Percentiles rank a stretch among this genome's conserved stretches.
These are phyloP conservation scores for Botryobasidium botryosum DNA, from an alignment of 768 basidiomycete genomes.

Conservation along the genomic window DNA sequence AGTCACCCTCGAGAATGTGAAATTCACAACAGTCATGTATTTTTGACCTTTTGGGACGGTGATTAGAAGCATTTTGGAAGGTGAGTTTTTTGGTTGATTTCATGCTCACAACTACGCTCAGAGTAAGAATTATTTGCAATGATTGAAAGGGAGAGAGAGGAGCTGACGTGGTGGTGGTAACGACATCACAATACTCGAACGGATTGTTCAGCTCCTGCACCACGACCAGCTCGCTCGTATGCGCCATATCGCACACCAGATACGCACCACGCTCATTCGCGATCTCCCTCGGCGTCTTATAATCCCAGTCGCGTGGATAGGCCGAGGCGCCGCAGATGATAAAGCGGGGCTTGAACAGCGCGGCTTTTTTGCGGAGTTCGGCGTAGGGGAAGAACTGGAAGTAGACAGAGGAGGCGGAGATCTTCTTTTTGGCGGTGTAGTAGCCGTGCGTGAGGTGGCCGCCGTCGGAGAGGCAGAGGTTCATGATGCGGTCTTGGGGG, in stretches of 20 bases:
- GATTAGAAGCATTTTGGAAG: too few relatives aligned
- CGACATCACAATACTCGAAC: slow-evolving; percentile 92
- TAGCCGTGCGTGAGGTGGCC: slow-evolving; percentile 96
- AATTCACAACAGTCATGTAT: too few relatives aligned
- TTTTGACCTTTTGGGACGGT: too few relatives aligned
- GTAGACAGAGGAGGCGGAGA: slow-evolving; percentile 99
- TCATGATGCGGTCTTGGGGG: slow-evolving; percentile 97
- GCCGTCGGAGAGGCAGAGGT: slow-evolving; percentile 93
- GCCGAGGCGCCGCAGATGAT: slow-evolving; percentile 97
- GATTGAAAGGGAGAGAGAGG: neutral
- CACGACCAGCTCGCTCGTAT: slow-evolving; percentile 89
- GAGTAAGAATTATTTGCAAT: too few relatives aligned
- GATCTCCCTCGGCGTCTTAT: slow-evolving; percentile 58
- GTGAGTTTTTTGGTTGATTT: too few relatives aligned
- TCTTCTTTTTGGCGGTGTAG: slow-evolving; percentile 99
- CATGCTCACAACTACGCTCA: slow-evolving; percentile 1
- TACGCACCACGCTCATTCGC: slow-evolving; percentile 84
- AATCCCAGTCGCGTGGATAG: slow-evolving; percentile 98
- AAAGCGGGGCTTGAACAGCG: slow-evolving; percentile 87
- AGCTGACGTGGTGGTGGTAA: slow-evolving; percentile 85
- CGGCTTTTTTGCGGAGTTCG: slow-evolving; percentile 64
- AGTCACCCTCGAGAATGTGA: too few relatives aligned
- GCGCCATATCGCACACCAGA: slow-evolving; percentile 94
- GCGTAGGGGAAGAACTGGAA: slow-evolving; percentile 95
- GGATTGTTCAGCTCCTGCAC: slow-evolving; percentile 80